Evolutionary conservation across 1,284 basidiomycete genomes (phyloP).

Genomic region (Cryptococcus sp.): DNA sequence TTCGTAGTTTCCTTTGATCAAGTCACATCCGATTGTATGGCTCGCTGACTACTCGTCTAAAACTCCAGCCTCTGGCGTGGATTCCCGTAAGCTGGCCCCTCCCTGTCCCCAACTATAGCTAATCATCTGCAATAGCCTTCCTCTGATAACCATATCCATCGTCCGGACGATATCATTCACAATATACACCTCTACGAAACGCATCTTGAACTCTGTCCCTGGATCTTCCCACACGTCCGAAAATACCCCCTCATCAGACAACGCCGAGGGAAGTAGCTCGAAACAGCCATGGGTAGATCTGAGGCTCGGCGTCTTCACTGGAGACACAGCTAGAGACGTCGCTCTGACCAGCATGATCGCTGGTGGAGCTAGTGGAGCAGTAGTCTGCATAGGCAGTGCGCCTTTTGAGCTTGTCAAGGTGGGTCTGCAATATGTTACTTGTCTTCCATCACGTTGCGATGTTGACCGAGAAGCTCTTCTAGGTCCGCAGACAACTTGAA

Average conservation of each 20-base stretch:
- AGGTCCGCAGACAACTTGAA: constrained; percentile 89
- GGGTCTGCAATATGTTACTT: constrained; percentile 16
- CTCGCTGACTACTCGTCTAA: constrained; percentile 1
- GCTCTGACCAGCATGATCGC: constrained; percentile 59
- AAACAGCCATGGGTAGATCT: constrained; percentile 37
- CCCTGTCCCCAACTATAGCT: background rate
- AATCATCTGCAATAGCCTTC: constrained; percentile 61
- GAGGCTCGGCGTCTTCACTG: constrained; percentile 37
- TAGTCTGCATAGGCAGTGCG: constrained; percentile 61
- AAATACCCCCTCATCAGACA: background rate
- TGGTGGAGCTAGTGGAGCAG: constrained; percentile 49
- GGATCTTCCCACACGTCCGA: constrained; percentile 32
- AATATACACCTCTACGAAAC: constrained; percentile 88
- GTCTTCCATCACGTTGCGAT: background rate
- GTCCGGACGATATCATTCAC: constrained; percentile 90
- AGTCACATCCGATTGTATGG: background rate
- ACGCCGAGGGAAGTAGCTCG: background rate
- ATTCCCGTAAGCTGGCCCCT: constrained; percentile 37
- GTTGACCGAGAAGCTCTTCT: constrained; percentile 1
- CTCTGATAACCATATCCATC: constrained; percentile 92
- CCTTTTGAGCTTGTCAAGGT: constrained; percentile 97
- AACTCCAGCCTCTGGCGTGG: constrained; percentile 47
- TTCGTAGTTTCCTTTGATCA: constrained; percentile 55
- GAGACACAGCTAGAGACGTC: constrained; percentile 62
- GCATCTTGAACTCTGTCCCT: constrained; percentile 62